Evolutionary conservation across 768 basidiomycete species (phyloP).

Genomic region (Serendipita indica): DNA sequence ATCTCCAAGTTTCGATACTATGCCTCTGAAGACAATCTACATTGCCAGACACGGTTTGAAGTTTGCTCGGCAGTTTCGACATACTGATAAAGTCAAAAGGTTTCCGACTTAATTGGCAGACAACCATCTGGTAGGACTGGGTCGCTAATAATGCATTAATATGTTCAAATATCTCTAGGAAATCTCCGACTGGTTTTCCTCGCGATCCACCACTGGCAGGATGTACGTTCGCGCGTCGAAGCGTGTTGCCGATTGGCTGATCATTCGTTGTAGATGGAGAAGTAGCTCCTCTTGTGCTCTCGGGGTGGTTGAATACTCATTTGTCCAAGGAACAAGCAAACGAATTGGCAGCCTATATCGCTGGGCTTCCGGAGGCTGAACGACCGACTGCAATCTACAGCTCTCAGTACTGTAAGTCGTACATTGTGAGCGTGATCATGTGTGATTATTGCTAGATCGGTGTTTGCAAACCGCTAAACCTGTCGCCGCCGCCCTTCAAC

Average conservation of each 20-base stretch:
- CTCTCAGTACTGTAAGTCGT: conserved; percentile 68
- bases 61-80: neutral
- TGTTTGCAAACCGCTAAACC: conserved; percentile 71
- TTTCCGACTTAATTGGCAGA: conserved; percentile 62
- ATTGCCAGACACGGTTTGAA: conserved; percentile 49
- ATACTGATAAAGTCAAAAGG: conserved; percentile 28
- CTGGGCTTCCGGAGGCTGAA: conserved; percentile 45
- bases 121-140: conserved; percentile 43
- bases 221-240: neutral
- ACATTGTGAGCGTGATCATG: conserved; percentile 9
- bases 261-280: conserved; percentile 48
- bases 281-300: conserved; percentile 23
- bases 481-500: conserved; percentile 37
- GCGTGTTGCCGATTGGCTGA: neutral
- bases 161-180: conserved; percentile 29
- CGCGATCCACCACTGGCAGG: conserved; percentile 62
- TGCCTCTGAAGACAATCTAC: conserved; percentile 48
- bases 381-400: conserved; percentile 69
- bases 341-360: conserved; percentile 52
- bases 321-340: conserved; percentile 45
- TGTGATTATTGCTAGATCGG: conserved; percentile 40
- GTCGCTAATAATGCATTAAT: neutral
- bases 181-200: conserved; percentile 47
- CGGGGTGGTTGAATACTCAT: neutral
- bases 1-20: neutral